Base-by-base conservation (phyloP, 495 filamentous ascomycete species). In the Annulohypoxylon maeteangense region DNA sequence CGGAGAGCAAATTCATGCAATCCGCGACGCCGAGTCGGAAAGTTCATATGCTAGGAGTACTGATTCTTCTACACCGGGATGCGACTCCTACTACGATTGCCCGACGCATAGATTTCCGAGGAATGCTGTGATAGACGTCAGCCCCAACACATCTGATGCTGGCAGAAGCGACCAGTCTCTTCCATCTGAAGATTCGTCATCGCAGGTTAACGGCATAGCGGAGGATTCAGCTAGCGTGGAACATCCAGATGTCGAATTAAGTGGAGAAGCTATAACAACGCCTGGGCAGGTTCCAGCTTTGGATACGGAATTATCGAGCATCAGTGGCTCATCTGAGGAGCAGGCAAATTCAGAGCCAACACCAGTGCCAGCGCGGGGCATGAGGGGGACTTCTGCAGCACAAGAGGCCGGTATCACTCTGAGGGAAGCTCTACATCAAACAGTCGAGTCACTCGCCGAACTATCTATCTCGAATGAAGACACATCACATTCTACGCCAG, bases 1-100 rank as follows among this genome's bases (percentile, higher is more conserved):
- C 12, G 56, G 53, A 29, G 58, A 60, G 5, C 27, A 58, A 25
- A 23, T 5, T 40, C 45, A n/a, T 31, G 32, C 50, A 1, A 63
- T 57, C 32, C 60, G 62, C 53, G 65, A 75, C 34, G 8, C 51
- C n/a, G 71, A 69, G 23, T 55, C 67, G 5, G 71, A 56, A 36
- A 68, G 68, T 20, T 65, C 60, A 7, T 54, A 71, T 29, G 45
- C 20, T 20, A 56, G 57, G 18, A 65, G 42, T 23, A 5, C 61
- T 25, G 65, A 67, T 18, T 80, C 75, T 50, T 71, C 79, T 60
- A 77, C 79, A 40, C 70, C 72, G n/a, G 81, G 83, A 70, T 83
- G 81, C 73, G 68, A 67, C n/a, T 77, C 78, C 32, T 84, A 78
- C 66, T 78, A 80, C 59, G 82, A 84, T 71, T 83, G 81, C 34